Base-by-base conservation (phyloP, 139 green algal species). In the Picochlorum sp. region DNA sequence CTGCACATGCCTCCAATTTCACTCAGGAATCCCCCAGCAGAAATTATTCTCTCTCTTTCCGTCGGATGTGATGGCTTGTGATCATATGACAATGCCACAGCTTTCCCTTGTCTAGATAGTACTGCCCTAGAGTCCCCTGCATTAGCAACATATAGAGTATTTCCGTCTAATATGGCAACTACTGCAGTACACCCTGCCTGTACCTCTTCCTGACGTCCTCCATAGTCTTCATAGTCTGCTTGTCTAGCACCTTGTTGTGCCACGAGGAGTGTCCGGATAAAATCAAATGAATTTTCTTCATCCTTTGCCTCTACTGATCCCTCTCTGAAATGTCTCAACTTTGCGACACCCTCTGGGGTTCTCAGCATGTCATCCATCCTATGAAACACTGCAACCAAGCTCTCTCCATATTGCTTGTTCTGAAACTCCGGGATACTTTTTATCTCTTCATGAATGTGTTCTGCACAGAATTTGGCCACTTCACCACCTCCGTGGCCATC, bases 61-160 rank as follows among this genome's bases (percentile, higher is more conserved):
- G 26, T 62, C 24, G 87, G 77, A 37, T 85, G 71, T 14, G 74
- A 74, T 9, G 89, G 89, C 65, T 96, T 95, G 65, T 96, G 88
- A 73, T 95, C 88, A 58, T 88, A 16, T 21, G 78, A 85, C 21
- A 90, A 52, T 2, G 86, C 71, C 6, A 89, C 51, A 6, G 80
- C 80, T 50, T 38, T 30, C 37, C 67, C 63, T 41, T 67, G 52
- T 4, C 79, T 63, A 67, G 79, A 88, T 10, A 97, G 68, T 18
- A 97, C 87, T 3, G 86, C 89, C 3, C 90, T 73, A 20, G 77
- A 89, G 74, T 97, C 90, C 14, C 90, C 90, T 6, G 90, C 90
- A 66, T 97, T 97, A 15, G 89, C 90, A 24, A 97, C 89, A 57
- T 78, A 91, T 14, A 97, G 72, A 2, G 83, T 68, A 44, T 75